phyloP scores from a whole-genome alignment of 2,329 filamentous ascomycete genomes.

The Podosphaera fusca region DNA sequence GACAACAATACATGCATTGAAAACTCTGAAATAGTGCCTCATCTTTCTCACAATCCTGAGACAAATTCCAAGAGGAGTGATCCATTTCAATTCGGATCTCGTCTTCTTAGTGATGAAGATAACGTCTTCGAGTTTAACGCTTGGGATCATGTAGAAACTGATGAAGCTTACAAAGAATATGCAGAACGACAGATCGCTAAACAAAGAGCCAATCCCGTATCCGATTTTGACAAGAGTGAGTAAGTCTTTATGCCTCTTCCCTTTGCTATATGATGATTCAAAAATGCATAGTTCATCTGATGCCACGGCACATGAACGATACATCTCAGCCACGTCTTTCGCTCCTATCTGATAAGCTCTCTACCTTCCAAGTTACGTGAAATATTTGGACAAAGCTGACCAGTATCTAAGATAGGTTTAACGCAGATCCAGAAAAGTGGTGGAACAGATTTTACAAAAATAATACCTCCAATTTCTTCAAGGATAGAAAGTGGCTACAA shows the following conservation, averaged over 20 bases:
- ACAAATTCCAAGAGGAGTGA: slow-evolving; percentile 72
- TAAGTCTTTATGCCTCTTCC: slow-evolving; percentile 9
- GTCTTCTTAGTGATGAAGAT: slow-evolving; percentile 61
- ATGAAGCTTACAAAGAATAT: slow-evolving; percentile 69
- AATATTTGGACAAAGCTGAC: slow-evolving; percentile 18
- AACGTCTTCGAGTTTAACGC: slow-evolving; percentile 95
- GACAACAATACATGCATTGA: slow-evolving; percentile 5
- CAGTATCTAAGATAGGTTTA: slow-evolving; percentile 45
- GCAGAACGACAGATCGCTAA: slow-evolving; percentile 63
- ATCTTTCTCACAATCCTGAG: slow-evolving; percentile 17
- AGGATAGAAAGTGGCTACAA: slow-evolving; percentile 88
- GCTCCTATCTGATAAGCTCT: slow-evolving; percentile 43
- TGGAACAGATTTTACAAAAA: slow-evolving; percentile 98
- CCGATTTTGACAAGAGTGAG: slow-evolving; percentile 73
- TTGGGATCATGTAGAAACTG: slow-evolving; percentile 94
- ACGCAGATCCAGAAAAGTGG: slow-evolving; percentile 76
- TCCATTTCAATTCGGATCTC: slow-evolving; percentile 88
- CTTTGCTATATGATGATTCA: slow-evolving; percentile 26
- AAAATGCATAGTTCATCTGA: slow-evolving; percentile 53
- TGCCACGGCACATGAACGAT: slow-evolving; percentile 32
- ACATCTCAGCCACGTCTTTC: slow-evolving; percentile 37
- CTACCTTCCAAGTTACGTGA: slow-evolving; percentile 3
- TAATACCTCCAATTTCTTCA: slow-evolving; percentile 95
- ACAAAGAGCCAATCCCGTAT: slow-evolving; percentile 70
- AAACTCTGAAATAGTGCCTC: slow-evolving; percentile 7